A percentile compares a stretch with the other conserved stretches of the same genome.
phyloP scores from a whole-genome alignment of 495 filamentous ascomycete species.

The Tuber indicum region DNA sequence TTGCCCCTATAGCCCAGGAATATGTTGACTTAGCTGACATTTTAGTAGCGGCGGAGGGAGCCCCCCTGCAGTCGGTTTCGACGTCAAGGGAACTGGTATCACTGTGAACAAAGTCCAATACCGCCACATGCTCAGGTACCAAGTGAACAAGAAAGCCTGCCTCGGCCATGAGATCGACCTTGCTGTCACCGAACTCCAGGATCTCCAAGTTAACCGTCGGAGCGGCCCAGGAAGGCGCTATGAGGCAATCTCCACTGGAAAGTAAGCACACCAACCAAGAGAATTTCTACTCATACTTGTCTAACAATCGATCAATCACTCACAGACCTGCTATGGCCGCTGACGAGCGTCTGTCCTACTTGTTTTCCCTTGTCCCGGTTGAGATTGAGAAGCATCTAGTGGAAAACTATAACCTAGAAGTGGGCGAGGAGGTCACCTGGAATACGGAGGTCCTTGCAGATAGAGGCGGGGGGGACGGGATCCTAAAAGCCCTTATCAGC shows the following conservation, averaged over 20 bases:
- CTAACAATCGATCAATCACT: not conserved
- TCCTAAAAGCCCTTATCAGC: constrained; percentile 16
- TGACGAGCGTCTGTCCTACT: constrained; percentile 17
- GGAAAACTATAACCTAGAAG: constrained; percentile 30
- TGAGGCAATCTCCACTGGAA: not conserved
- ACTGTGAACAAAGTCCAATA: constrained; percentile 19
- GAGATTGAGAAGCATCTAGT: constrained; percentile 28
- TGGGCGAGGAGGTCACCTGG: constrained; percentile 34
- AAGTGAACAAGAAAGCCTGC: constrained; percentile 7
- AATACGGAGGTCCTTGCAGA: constrained; percentile 24
- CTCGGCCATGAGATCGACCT: constrained; percentile 27
- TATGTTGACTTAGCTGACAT: not conserved
- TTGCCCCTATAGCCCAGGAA: not conserved
- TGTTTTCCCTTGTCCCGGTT: constrained; percentile 28
- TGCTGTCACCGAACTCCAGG: constrained; percentile 30
- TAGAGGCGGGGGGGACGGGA: constrained; percentile 10
- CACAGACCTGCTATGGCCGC: constrained; percentile 4
- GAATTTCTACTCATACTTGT: not conserved
- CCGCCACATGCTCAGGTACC: not conserved
- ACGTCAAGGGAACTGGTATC: constrained; percentile 30
- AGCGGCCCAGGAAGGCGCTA: constrained; percentile 4
- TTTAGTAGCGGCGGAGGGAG: constrained; percentile 10
- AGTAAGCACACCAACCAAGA: not conserved
- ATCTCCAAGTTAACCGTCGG: constrained; percentile 28
- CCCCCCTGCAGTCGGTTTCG: constrained; percentile 24